A percentile compares a stretch with the other conserved stretches of the same genome.
Conservation (phyloP, 2,329 filamentous ascomycete species). For the Alternaria sp. region DNA sequence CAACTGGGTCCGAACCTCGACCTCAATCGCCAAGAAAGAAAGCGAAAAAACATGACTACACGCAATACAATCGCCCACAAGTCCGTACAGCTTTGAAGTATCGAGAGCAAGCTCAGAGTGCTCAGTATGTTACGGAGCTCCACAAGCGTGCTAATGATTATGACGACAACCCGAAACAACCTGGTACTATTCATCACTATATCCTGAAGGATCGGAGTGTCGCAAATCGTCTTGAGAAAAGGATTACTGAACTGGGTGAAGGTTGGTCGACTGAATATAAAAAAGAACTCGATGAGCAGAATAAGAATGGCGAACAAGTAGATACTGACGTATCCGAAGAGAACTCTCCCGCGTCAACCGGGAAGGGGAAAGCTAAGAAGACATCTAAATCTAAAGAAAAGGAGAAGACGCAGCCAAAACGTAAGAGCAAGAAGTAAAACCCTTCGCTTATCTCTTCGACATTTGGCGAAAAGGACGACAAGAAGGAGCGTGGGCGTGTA, state of each 20-base stretch:
- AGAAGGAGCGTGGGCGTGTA: neutral
- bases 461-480: neutral
- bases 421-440: neutral
- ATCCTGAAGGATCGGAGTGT: neutral
- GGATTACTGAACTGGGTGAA: neutral
- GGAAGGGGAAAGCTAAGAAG: neutral
- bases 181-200: neutral
- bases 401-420: neutral
- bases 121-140: neutral
- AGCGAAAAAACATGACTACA: neutral
- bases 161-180: neutral
- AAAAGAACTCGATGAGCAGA: neutral
- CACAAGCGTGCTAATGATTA: neutral
- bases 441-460: neutral
- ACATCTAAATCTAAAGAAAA: neutral
- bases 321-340: neutral
- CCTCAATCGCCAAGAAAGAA: no score
- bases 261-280: neutral
- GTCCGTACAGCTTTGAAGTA: neutral
- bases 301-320: neutral
- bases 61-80: neutral
- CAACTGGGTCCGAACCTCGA: neutral
- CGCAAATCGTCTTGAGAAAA: neutral
- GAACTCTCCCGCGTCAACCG: neutral
- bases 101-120: neutral